These are phyloP conservation scores for Stylosanthes scabra DNA, from an alignment of 331 rosid genomes.

Conservation along the genomic window DNA sequence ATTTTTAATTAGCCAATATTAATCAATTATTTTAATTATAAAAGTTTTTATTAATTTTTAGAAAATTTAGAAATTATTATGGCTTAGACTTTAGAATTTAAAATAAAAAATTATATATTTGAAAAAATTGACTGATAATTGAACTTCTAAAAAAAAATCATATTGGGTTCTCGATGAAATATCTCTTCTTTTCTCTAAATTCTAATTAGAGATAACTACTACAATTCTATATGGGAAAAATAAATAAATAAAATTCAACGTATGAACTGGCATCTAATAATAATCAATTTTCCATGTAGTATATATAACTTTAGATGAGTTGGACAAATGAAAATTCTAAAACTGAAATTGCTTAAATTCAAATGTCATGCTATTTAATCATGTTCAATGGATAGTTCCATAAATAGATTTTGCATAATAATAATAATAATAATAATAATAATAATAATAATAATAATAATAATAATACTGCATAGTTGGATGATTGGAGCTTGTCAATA, in stretches of 20 bases:
- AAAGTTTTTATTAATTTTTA: no score
- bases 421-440: neutral
- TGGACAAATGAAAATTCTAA: neutral
- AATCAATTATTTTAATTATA: no score
- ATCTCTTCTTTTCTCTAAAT: no score
- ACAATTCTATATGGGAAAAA: neutral
- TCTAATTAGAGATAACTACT: neutral
- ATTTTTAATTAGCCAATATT: no score
- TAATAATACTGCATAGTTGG: neutral
- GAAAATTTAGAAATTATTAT: no score
- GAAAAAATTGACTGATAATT: no score
- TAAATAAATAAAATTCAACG: neutral
- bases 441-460: no score
- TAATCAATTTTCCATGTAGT: neutral
- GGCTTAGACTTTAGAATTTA: no score
- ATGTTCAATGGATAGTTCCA: slow-evolving; percentile 4
- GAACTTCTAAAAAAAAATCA: no score
- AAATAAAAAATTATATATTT: no score
- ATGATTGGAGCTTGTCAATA: slow-evolving; percentile 8
- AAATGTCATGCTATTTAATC: neutral
- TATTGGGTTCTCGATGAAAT: no score
- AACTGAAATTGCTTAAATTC: neutral
- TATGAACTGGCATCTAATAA: neutral
- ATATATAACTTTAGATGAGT: neutral
- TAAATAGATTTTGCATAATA: neutral